These are phyloP conservation scores for Andrographis paniculata DNA, from an alignment of 305 asterid species.

Conservation along the genomic window DNA sequence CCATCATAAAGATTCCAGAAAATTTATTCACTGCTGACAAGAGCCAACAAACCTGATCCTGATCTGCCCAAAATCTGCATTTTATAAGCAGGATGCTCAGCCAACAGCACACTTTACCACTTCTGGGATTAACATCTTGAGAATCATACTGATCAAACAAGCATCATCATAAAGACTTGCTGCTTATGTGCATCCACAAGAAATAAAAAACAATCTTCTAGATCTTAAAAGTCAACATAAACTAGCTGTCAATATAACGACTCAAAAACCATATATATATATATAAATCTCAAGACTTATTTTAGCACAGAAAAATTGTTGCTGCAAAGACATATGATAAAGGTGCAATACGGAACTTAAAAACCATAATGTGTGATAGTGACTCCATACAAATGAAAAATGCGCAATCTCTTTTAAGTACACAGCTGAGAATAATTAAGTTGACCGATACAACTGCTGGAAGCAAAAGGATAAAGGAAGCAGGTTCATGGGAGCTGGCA, in stretches of 20 bases:
- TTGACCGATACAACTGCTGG: conserved; percentile 38
- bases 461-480: conserved; percentile 43
- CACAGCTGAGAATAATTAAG: conserved; percentile 35
- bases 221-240: not conserved
- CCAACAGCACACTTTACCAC: conserved; percentile 17
- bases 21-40: conserved; percentile 1
- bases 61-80: conserved; percentile 9
- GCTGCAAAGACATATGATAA: not conserved
- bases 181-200: conserved; percentile 12
- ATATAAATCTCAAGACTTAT: conserved; percentile 5
- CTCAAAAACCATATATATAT: conserved; percentile 3
- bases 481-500: conserved; percentile 73
- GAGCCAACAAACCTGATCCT: conserved; percentile 15
- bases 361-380: conserved; percentile 7
- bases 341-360: conserved; percentile 15
- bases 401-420: conserved; percentile 22
- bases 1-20: conserved; percentile 1
- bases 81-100: conserved; percentile 16
- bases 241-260: not conserved
- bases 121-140: conserved; percentile 20
- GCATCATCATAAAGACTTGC: conserved; percentile 13
- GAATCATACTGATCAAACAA: conserved; percentile 19
- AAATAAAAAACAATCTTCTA: conserved; percentile 9
- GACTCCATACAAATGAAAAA: conserved; percentile 20
- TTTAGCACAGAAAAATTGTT: conserved; percentile 15